These are phyloP conservation scores for Eucalyptus fibrosa DNA, from an alignment of 345 rosid species.

Conservation along the genomic window DNA sequence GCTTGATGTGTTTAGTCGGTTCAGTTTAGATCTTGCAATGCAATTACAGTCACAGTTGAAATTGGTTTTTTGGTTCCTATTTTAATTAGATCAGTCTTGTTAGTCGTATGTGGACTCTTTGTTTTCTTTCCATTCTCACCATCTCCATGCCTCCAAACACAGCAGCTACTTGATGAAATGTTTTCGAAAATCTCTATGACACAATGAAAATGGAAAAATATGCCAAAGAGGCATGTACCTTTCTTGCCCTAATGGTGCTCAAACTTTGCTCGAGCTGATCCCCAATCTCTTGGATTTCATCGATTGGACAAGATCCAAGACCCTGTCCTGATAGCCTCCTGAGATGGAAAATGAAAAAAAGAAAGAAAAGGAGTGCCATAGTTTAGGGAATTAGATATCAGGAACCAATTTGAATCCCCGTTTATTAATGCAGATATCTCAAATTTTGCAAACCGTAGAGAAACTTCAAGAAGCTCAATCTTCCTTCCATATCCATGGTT, in stretches of 20 bases:
- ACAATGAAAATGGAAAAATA: neutral
- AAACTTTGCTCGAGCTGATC: constrained; percentile 36
- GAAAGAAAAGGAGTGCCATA: neutral
- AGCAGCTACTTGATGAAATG: neutral
- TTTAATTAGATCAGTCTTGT: neutral
- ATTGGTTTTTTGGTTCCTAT: neutral
- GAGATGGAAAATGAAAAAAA: neutral
- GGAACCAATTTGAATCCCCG: neutral
- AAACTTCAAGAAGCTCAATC: constrained; percentile 41
- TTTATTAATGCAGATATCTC: neutral
- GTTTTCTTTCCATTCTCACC: neutral
- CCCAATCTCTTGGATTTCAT: constrained; percentile 28
- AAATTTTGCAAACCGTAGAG: constrained; percentile 22
- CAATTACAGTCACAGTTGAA: neutral
- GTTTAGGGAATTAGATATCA: neutral
- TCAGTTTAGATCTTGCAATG: neutral
- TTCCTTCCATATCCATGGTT: constrained; percentile 16
- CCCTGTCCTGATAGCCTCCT: constrained; percentile 47
- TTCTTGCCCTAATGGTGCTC: constrained; percentile 34
- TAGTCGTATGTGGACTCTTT: neutral
- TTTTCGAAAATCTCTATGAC: neutral
- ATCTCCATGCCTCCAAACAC: neutral
- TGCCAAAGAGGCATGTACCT: constrained; percentile 17
- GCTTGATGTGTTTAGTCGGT: neutral
- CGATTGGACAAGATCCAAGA: constrained; percentile 18